A percentile compares a stretch with the other conserved stretches of the same genome.
These are phyloP conservation scores for Asterophora parasitica DNA, from an alignment of 768 basidiomycete species.

Conservation along the genomic window DNA sequence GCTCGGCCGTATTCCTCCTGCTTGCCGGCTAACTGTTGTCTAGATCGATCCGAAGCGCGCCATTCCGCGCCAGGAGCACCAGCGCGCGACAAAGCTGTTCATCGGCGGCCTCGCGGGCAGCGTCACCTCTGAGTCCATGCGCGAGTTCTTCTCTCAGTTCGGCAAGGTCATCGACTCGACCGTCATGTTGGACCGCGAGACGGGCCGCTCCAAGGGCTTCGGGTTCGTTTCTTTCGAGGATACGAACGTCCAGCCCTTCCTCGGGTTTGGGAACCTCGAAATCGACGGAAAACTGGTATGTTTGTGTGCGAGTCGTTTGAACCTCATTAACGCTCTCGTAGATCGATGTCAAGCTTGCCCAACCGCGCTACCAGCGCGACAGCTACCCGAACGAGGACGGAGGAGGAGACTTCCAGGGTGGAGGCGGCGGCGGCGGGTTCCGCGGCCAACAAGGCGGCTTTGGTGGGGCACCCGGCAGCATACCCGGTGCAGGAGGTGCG, in stretches of 20 bases:
- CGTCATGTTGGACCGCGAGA: constrained; percentile 97
- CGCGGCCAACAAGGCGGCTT: constrained; percentile 37
- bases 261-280: constrained; percentile 83
- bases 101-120: constrained; percentile 91
- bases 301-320: background rate
- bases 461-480: constrained; percentile 23
- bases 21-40: background rate
- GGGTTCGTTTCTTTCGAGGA: constrained; percentile 97
- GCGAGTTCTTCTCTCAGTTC: constrained; percentile 88
- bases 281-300: constrained; percentile 91
- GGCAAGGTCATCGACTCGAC: constrained; percentile 97
- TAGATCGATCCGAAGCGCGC: constrained; percentile 99
- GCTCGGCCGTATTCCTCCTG: constrained; percentile 7
- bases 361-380: constrained; percentile 81
- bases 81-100: constrained; percentile 90
- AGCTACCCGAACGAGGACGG: constrained; percentile 49
- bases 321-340: constrained; percentile 22
- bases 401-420: constrained; percentile 8
- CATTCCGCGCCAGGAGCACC: constrained; percentile 93
- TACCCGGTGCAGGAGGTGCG: constrained; percentile 24
- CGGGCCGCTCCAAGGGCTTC: constrained; percentile 92
- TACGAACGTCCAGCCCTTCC: constrained; percentile 83
- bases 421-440: constrained; percentile 22
- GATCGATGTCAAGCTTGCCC: constrained; percentile 98
- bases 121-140: constrained; percentile 92